Conservation (phyloP, 306 rosid species). For the Sophora flavescens region DNA sequence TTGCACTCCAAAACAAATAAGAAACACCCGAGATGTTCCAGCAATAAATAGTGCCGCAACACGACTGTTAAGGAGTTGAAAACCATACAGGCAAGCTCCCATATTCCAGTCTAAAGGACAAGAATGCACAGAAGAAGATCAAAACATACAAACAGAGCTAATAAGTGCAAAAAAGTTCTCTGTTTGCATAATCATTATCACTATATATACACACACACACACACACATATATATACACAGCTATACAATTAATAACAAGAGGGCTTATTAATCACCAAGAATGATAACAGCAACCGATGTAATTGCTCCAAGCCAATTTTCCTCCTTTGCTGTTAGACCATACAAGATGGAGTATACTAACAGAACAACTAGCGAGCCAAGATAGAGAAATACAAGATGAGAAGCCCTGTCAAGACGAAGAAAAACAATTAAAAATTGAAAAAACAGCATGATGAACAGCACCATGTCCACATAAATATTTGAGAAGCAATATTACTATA, state of each 20-base stretch:
- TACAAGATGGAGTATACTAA: constrained; percentile 88
- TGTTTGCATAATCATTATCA: constrained; percentile 2
- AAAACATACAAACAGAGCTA: constrained; percentile 34
- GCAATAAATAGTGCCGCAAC: constrained; percentile 92
- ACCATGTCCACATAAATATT: constrained; percentile 27
- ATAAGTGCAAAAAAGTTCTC: constrained; percentile 35
- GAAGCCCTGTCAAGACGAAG: constrained; percentile 77
- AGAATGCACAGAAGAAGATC: constrained; percentile 31
- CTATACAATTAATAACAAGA: not conserved
- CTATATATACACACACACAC: no score
- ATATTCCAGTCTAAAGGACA: constrained; percentile 91
- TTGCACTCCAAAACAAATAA: constrained; percentile 96
- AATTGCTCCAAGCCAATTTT: constrained; percentile 94
- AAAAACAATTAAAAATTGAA: constrained; percentile 29
- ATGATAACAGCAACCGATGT: constrained; percentile 96
- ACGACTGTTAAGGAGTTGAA: constrained; percentile 88
- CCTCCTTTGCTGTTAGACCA: constrained; percentile 74
- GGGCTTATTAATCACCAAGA: constrained; percentile 69
- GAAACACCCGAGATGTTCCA: constrained; percentile 95
- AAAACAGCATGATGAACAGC: constrained; percentile 1
- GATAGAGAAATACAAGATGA: constrained; percentile 92
- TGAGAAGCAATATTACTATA: not conserved
- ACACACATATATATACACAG: constrained; percentile 41
- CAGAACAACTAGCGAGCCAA: constrained; percentile 92
- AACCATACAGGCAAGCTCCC: constrained; percentile 98